Conservation (phyloP, 176 grass and related monocot species). For the Typha latifolia region DNA sequence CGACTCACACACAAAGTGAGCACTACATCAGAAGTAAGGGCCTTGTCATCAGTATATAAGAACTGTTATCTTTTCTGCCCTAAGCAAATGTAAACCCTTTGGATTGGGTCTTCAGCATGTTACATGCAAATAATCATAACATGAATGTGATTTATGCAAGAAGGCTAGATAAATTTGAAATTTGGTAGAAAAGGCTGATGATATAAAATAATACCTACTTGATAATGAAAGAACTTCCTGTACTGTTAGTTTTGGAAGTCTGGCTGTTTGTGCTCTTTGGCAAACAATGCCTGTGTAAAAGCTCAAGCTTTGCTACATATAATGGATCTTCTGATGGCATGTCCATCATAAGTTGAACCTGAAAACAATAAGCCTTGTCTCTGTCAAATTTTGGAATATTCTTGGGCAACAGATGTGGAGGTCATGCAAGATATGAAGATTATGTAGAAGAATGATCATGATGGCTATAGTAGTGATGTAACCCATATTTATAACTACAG, state of each 20-base stretch:
- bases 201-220: slow-evolving; percentile 43
- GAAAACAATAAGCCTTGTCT: slow-evolving; percentile 14
- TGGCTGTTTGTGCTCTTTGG: slow-evolving; percentile 27
- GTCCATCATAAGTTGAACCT: slow-evolving; percentile 46
- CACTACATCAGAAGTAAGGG: too few relatives aligned
- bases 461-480: background rate
- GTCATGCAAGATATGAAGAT: background rate
- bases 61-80: too few relatives aligned
- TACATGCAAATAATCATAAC: background rate
- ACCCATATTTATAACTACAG: too few relatives aligned
- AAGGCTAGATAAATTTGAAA: background rate
- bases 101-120: too few relatives aligned
- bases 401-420: background rate
- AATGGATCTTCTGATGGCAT: slow-evolving; percentile 46
- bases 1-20: too few relatives aligned
- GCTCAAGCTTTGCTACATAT: slow-evolving; percentile 31
- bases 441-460: background rate
- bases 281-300: slow-evolving; percentile 37
- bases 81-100: too few relatives aligned
- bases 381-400: background rate
- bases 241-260: slow-evolving; percentile 3
- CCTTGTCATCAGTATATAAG: too few relatives aligned
- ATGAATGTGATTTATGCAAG: background rate
- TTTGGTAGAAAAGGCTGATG: background rate
- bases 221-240: slow-evolving; percentile 34